Evolutionary conservation across 257 asterid species (phyloP).

Genomic region (Jacaranda copaia): DNA sequence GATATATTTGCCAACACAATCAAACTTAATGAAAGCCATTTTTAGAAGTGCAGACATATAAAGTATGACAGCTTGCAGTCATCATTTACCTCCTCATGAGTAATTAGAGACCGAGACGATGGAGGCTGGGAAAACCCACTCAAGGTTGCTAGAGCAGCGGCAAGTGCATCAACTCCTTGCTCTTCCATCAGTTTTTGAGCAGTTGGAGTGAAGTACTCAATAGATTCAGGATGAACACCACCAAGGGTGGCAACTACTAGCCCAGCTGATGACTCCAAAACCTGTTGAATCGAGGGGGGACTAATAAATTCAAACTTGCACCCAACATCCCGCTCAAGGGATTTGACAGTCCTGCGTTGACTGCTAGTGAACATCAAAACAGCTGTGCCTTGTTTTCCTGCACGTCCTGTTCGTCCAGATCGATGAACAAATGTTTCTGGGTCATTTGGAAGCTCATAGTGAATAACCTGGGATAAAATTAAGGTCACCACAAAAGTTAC

Average conservation of each 20-base stretch:
- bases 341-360: conserved; percentile 77
- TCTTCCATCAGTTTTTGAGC: conserved; percentile 60
- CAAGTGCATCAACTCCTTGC: conserved; percentile 57
- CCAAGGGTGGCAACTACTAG: conserved; percentile 58
- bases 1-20: not conserved
- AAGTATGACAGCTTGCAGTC: not conserved
- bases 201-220: conserved; percentile 61
- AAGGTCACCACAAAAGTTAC: not conserved
- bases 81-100: conserved; percentile 60
- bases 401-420: conserved; percentile 98
- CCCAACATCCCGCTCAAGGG: conserved; percentile 86
- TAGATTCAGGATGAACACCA: conserved; percentile 65
- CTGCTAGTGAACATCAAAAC: conserved; percentile 77
- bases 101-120: conserved; percentile 65
- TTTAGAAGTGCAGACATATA: conserved; percentile 20
- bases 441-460: conserved; percentile 95
- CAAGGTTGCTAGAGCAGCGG: conserved; percentile 66
- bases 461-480: conserved; percentile 64
- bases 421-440: conserved; percentile 98
- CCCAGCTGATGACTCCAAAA: conserved; percentile 76
- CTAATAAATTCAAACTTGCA: conserved; percentile 71
- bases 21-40: not conserved
- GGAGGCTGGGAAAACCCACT: conserved; percentile 70
- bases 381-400: conserved; percentile 80
- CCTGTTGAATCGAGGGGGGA: conserved; percentile 81